Percentiles rank a stretch among this genome's conserved stretches.
phyloP scores from a whole-genome alignment of 139 green algal species.

The Tetraselmis chui region DNA sequence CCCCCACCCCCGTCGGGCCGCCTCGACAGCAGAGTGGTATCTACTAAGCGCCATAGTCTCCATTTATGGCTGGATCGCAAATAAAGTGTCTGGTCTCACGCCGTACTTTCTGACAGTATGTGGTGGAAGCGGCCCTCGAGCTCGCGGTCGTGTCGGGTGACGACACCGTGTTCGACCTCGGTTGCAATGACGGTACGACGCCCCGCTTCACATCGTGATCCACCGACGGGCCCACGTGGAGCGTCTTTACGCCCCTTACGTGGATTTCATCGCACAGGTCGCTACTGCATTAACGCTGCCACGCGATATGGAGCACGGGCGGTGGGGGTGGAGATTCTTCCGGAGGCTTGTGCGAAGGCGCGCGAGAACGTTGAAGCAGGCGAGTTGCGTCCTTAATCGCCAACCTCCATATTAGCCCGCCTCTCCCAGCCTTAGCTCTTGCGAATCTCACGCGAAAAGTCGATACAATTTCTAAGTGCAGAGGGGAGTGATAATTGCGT shows the following conservation, averaged over 20 bases:
- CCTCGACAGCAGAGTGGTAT: not conserved
- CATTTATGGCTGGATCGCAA: not conserved
- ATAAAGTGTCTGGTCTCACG: not conserved
- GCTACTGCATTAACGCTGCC: not conserved
- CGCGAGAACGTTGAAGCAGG: not conserved
- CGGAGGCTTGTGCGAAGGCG: not conserved
- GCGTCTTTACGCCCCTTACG: not conserved
- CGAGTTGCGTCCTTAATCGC: too few species aligned
- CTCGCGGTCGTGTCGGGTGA: not conserved
- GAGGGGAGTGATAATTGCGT: not conserved
- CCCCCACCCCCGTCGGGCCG: not conserved
- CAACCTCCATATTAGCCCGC: too few species aligned
- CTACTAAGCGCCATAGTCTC: not conserved
- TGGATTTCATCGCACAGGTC: not conserved
- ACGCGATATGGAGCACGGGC: not conserved
- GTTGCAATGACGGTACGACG: constrained; percentile 7
- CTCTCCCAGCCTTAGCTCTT: not conserved
- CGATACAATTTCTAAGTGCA: not conserved
- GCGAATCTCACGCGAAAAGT: not conserved
- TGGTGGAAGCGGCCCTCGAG: constrained; percentile 1
- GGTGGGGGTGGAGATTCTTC: not conserved
- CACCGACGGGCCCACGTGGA: not conserved
- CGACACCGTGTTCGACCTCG: constrained; percentile 8
- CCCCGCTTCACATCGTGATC: not conserved
- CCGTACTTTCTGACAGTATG: not conserved